Conservation (phyloP, 257 asterid genomes). For the Ocimum tenuiflorum region DNA sequence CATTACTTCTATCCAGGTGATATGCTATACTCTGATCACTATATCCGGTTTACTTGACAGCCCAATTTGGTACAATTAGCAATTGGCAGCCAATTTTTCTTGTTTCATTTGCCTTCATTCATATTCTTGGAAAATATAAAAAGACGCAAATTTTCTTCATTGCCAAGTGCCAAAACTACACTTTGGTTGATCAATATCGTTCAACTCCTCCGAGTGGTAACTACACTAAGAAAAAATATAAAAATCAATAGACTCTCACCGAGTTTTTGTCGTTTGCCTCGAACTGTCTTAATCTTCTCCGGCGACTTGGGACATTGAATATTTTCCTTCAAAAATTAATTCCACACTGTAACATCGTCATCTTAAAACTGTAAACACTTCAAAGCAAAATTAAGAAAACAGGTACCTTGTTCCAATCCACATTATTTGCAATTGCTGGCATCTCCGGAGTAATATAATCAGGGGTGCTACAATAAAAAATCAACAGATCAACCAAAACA, state of each 20-base stretch:
- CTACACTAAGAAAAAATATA: too few relatives aligned
- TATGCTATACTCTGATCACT: not conserved
- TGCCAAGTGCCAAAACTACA: not conserved
- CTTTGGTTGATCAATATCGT: not conserved
- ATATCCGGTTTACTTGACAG: not conserved
- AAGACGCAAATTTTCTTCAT: conserved; percentile 1
- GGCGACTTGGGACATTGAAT: conserved; percentile 71
- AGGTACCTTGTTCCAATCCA: conserved; percentile 45
- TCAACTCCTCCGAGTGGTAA: not conserved
- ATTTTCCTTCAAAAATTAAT: conserved; percentile 47
- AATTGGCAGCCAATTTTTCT: not conserved
- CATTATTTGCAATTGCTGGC: conserved; percentile 32
- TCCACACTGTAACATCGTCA: conserved; percentile 3
- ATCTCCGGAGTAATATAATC: conserved; percentile 89
- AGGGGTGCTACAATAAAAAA: conserved; percentile 51
- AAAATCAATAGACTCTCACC: conserved; percentile 30
- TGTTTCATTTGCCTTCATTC: not conserved
- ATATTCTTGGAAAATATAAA: not conserved
- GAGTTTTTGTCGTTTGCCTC: conserved; percentile 56
- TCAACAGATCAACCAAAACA: not conserved
- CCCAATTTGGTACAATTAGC: not conserved
- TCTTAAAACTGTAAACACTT: not conserved
- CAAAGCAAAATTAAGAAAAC: not conserved
- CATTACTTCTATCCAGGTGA: not conserved
- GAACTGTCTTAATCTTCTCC: conserved; percentile 45